Percentiles rank a stretch among this genome's conserved stretches.
These are phyloP conservation scores for Trichoderma polysporum DNA, from an alignment of 2,329 filamentous ascomycete genomes.

Conservation along the genomic window DNA sequence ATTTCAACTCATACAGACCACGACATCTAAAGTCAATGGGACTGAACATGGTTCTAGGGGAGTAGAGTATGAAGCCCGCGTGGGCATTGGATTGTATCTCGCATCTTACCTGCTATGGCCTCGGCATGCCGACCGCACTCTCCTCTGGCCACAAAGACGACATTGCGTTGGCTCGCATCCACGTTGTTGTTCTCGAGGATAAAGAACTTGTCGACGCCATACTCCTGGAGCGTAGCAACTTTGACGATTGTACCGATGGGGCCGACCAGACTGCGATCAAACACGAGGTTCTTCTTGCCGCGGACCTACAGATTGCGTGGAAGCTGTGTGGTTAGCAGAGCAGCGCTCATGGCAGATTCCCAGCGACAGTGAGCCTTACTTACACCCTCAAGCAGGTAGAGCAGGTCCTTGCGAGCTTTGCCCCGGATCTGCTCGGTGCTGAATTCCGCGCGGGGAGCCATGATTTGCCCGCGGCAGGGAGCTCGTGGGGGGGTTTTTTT, in stretches of 20 bases:
- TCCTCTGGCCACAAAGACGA: conserved; percentile 88
- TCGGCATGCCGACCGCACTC: conserved; percentile 84
- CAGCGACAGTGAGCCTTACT: conserved; percentile 48
- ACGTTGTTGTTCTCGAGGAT: conserved; percentile 94
- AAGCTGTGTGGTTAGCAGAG: conserved; percentile 24
- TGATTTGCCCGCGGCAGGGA: conserved; percentile 47
- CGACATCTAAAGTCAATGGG: not conserved
- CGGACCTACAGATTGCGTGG: conserved; percentile 64
- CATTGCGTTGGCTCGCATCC: conserved; percentile 90
- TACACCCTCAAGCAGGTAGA: conserved; percentile 92
- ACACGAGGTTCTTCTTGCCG: conserved; percentile 97
- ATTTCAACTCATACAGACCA: not conserved
- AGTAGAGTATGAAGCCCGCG: not conserved
- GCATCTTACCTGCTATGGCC: conserved; percentile 76
- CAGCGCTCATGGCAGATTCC: conserved; percentile 4
- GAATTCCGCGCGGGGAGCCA: conserved; percentile 71
- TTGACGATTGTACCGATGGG: conserved; percentile 90
- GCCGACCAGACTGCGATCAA: conserved; percentile 86
- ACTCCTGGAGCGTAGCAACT: conserved; percentile 92
- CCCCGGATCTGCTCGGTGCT: conserved; percentile 74
- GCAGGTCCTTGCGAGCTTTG: conserved; percentile 82
- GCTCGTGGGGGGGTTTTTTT: conserved; percentile 16
- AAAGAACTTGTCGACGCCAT: conserved; percentile 97
- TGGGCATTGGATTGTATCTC: not conserved
- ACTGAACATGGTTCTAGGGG: not conserved